Conservation (phyloP, 805 yeast species). For the Starmera quercuum region DNA sequence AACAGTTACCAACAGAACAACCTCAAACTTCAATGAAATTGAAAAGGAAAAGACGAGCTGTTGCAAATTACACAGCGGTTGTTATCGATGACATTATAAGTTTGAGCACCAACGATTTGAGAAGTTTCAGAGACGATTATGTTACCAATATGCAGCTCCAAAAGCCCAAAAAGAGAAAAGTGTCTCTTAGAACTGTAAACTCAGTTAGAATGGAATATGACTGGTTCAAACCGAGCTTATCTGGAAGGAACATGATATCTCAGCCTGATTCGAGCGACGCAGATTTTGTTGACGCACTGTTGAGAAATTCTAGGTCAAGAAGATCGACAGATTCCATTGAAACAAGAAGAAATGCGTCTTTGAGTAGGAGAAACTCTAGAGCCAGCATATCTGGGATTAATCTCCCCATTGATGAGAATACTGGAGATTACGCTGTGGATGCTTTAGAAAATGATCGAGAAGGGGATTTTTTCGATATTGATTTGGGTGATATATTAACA, state of each 20-base stretch:
- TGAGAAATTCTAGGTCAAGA: slow-evolving; percentile 14
- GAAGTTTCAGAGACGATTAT: slow-evolving; percentile 17
- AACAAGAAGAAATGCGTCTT: slow-evolving; percentile 15
- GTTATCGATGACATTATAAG: slow-evolving; percentile 11
- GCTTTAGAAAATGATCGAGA: neutral
- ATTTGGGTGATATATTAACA: slow-evolving; percentile 6
- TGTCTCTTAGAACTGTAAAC: neutral
- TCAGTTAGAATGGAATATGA: neutral
- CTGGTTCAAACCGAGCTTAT: slow-evolving; percentile 1
- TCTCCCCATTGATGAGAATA: slow-evolving; percentile 4
- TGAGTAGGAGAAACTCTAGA: slow-evolving; percentile 16
- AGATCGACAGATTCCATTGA: slow-evolving; percentile 19
- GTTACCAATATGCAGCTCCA: slow-evolving; percentile 7
- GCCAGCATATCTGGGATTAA: slow-evolving; percentile 14
- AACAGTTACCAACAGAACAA: no score
- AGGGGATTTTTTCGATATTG: slow-evolving; percentile 6
- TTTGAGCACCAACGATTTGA: slow-evolving; percentile 15
- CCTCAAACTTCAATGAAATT: no score
- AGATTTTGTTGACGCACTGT: slow-evolving; percentile 18
- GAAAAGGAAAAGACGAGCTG: no score
- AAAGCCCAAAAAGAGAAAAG: slow-evolving; percentile 1
- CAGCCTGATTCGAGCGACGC: slow-evolving; percentile 2
- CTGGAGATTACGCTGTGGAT: neutral
- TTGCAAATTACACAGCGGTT: neutral
- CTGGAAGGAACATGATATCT: neutral